phyloP scores from a whole-genome alignment of 345 rosid genomes.

The Raphanus sativus region DNA sequence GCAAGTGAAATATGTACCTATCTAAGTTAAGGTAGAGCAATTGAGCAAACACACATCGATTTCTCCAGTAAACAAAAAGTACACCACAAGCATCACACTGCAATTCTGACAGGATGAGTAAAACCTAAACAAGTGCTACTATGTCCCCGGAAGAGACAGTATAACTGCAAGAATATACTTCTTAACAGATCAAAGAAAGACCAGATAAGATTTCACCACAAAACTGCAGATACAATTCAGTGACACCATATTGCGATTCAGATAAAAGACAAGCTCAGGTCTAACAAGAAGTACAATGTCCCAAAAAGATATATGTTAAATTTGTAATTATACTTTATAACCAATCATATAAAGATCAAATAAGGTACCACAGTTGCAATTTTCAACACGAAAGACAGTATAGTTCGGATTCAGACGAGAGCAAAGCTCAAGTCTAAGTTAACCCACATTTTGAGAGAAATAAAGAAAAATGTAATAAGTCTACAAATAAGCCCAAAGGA shows the following conservation, averaged over 20 bases:
- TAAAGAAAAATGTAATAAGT: background rate
- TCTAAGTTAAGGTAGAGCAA: background rate
- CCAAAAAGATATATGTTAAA: background rate
- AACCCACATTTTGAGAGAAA: background rate
- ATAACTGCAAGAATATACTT: background rate
- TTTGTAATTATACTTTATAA: background rate
- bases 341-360: background rate
- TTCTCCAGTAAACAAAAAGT: too few species aligned
- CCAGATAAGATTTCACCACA: conserved; percentile 9
- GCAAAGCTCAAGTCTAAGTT: conserved; percentile 1
- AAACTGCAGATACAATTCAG: background rate
- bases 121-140: background rate
- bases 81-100: too few species aligned
- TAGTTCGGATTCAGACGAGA: conserved; percentile 13
- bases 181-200: background rate
- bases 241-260: background rate
- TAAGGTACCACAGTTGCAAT: background rate
- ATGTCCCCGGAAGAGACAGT: background rate
- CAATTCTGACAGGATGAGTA: background rate
- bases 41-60: background rate
- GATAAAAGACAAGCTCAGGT: background rate
- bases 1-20: background rate
- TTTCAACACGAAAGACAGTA: background rate
- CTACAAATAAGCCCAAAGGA: background rate
- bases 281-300: background rate